Evolutionary conservation across 495 filamentous ascomycete species (phyloP).

Genomic region (Neurospora sp.): DNA sequence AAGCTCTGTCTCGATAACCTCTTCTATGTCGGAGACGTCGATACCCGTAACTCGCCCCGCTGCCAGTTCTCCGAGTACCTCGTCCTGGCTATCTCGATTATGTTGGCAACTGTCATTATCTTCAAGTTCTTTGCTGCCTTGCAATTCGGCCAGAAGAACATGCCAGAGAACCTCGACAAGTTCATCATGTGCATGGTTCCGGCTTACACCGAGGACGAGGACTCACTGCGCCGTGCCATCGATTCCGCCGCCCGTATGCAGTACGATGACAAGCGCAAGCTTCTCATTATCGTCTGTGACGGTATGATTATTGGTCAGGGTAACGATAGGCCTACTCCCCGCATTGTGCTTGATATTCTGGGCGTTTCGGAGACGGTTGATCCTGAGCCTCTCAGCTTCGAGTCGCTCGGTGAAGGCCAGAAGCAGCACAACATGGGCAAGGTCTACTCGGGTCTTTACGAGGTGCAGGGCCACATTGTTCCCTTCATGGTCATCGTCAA

Average conservation of each 20-base stretch:
- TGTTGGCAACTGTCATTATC: conserved; percentile 70
- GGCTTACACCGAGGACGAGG: conserved; percentile 96
- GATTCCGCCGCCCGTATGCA: conserved; percentile 92
- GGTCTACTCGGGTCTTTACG: conserved; percentile 94
- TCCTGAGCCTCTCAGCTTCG: conserved; percentile 95
- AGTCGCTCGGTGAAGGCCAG: conserved; percentile 89
- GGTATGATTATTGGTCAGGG: conserved; percentile 99
- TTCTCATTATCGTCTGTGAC: conserved; percentile 88
- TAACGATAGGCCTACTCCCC: conserved; percentile 89
- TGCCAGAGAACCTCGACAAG: conserved; percentile 94
- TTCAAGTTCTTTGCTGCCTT: conserved; percentile 97
- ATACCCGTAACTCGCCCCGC: conserved; percentile 77
- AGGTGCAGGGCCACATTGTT: conserved; percentile 95
- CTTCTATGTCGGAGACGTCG: conserved; percentile 87
- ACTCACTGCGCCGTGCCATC: conserved; percentile 90
- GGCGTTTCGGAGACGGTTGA: conserved; percentile 90
- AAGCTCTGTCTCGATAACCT: conserved; percentile 83
- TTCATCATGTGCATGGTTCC: conserved; percentile 98
- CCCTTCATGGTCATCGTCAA: conserved; percentile 97
- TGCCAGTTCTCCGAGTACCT: conserved; percentile 90
- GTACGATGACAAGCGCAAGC: conserved; percentile 97
- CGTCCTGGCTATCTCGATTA: conserved; percentile 75
- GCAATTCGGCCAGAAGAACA: conserved; percentile 83
- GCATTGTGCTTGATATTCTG: conserved; percentile 94
- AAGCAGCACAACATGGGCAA: conserved; percentile 99